Base-by-base conservation (phyloP, 2,329 filamentous ascomycete genomes). In the Ceratocystis destructans region DNA sequence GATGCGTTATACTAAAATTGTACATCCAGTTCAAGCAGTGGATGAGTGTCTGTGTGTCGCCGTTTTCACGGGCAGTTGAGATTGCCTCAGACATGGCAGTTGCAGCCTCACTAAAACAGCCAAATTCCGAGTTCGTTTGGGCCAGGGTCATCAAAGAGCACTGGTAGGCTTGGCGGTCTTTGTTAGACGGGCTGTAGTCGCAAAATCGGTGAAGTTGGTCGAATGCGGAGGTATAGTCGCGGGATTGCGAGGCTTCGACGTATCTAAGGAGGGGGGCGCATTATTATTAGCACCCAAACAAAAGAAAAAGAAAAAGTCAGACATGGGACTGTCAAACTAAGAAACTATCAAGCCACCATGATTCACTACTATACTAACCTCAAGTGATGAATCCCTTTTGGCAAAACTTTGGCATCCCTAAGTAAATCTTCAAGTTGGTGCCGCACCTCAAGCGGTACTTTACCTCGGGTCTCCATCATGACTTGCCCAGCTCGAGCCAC, bases 11-110 rank as follows among this genome's bases (percentile, higher is more conserved):
- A n/a, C 87, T 88, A 71, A 96, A 95, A 73, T 96, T 90, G 72
- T 95, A 95, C 2, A 97, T 80, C 94, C 94, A 99, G 72, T 91
- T 96, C 69, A 99, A 83, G 41, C 91, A 89, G 76, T 96, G 97
- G 74, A 96, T 97, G 66, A 99, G 80, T 73, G 94, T 97, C 3
- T 84, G 86, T 79, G 90, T 89, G 73, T 99, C 94, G 70, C 91
- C 87, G 70, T 95, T 96, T 75, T 97, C 94, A 69, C 93, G 81
- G 0, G 94, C 94, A n/a, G 91, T 96, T 0, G 92, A 87, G 44
- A 99, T 91, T 0, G 93, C 92, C 74, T 97, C 94, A 55, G 96
- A 86, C 86, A 99, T 96, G 12, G 93, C 89, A 10, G 90, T 84
- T n/a, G 97, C 83, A 5, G 93, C 93, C 76, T 97, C 92, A 50